Base-by-base conservation (phyloP, 2,329 filamentous ascomycete species). In the Fragosphaeria purpurea region DNA sequence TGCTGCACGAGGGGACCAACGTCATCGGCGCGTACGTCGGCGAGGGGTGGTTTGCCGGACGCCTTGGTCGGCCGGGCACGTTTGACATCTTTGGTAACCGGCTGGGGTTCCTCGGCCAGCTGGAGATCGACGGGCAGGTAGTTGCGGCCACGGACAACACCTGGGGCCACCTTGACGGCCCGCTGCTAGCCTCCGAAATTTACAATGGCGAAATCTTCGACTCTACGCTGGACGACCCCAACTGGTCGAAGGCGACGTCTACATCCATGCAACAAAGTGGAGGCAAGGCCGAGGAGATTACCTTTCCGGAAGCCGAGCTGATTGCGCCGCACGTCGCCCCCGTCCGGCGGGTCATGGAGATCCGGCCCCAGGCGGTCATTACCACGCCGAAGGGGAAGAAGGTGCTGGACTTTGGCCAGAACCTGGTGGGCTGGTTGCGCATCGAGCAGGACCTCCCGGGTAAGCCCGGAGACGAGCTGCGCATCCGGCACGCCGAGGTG, bases 331-430 rank as follows among this genome's bases (percentile, higher is more conserved):
- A 71, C 51, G 66, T 62, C 0, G 67, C 74, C 3, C 74, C 74
- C 0, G 68, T 77, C 0, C 64, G 70, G 11, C 68, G 61, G 37
- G 62, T 44, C 38, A 62, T 60, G 55, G 58, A 57, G 3, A 31
- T 65, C 10, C 66, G 55, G 59, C 67, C 59, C 8, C 46, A 54
- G 6, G 44, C 55, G 10, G 61, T 67, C 37, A 64, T 65, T 10
- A 60, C 54, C 52, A 65, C 61, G 12, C 62, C 62, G 2, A 60
- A 60, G 4, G 72, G 73, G 5, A 75, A 75, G 56, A 70, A 63
- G 0, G 62, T 79, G 1, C 52, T 80, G 5, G 76, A 81, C 54
- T 80, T 80, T 58, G 76, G 76, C 2, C 76, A 81, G 57, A 80
- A 81, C 55, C 62, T 80, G 0, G 76, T 79, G 1, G 78, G 77